Base-by-base conservation (phyloP, 805 yeast species). In the Nakazawaea ishiwadae region DNA sequence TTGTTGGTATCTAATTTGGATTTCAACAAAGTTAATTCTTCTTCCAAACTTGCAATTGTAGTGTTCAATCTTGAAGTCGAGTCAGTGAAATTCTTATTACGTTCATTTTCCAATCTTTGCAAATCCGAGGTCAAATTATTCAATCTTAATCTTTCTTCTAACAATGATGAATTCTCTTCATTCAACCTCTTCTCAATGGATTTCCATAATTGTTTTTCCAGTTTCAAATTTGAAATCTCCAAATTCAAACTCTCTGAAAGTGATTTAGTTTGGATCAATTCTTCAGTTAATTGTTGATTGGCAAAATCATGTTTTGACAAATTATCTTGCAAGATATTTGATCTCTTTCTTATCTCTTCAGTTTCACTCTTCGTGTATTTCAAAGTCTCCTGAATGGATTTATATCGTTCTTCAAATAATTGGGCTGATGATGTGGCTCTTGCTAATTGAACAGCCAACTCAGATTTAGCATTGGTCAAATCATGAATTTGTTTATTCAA, bases 101-200 rank as follows among this genome's bases (percentile, higher is more conserved):
- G 69, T 53, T 85, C 90, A 39, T 68, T 68, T 42, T 78, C 77
- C 30, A 77, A 54, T 2, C 77, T 53, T 57, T 85, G 91, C 34
- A 86, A 60, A 50, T 73, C 81, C 6, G 73, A 57, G 8, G 84
- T 69, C 44, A 80, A 65, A 3, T 75, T 69, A 49, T 73, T 79
- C 31, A 86, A 62, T 39, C 76, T 70, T 5, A 71, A 58, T 50
- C 76, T 79, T 53, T 88, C 96, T 3, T 70, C 69, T 34, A 69
- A 62, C 42, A 84, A 59, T 21, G 66, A 71, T 6, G 63, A 60
- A 31, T 79, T 68, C 46, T 84, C 87, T 11, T 63, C 61, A 24
- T 70, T 63, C 23, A 84, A 56, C 9, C 82, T 63, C 14, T 62
- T 56, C 48, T 79, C 81, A 11, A 72, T 51, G 0, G 75, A 52